Evolutionary conservation across 176 grass and related monocot species (phyloP).

Genomic region (Juncus effusus): DNA sequence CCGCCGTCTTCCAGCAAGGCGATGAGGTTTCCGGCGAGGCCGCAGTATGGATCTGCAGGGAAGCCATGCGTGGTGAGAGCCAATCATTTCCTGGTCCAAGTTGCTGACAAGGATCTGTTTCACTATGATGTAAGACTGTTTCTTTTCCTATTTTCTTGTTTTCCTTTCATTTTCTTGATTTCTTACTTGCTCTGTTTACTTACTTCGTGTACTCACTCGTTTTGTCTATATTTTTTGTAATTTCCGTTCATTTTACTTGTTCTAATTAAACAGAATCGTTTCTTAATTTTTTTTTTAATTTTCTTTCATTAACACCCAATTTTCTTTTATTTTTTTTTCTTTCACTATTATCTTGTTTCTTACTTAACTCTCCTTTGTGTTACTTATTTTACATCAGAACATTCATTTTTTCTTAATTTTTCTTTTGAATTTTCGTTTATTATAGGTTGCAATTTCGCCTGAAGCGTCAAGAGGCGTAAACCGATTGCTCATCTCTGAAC

Average conservation of each 20-base stretch:
- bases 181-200: neutral
- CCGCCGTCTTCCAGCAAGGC: constrained; percentile 42
- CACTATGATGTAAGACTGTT: constrained; percentile 46
- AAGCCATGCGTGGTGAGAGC: constrained; percentile 33
- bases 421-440: neutral
- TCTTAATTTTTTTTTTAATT: no score
- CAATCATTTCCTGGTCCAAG: constrained; percentile 58
- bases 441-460: constrained; percentile 42
- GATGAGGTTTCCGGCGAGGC: constrained; percentile 29
- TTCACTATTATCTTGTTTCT: neutral
- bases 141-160: neutral
- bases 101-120: constrained; percentile 34
- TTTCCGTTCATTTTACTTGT: no score
- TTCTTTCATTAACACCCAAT: neutral
- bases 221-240: neutral
- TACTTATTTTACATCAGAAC: no score
- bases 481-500: constrained; percentile 35
- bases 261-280: no score
- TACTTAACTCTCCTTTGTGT: no score
- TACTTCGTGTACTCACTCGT: neutral
- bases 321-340: neutral
- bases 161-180: neutral
- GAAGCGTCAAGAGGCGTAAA: constrained; percentile 29
- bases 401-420: neutral
- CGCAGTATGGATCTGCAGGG: constrained; percentile 34